Evolutionary conservation across 2,329 filamentous ascomycete species (phyloP).

Genomic region (Coleophoma cylindrospora): DNA sequence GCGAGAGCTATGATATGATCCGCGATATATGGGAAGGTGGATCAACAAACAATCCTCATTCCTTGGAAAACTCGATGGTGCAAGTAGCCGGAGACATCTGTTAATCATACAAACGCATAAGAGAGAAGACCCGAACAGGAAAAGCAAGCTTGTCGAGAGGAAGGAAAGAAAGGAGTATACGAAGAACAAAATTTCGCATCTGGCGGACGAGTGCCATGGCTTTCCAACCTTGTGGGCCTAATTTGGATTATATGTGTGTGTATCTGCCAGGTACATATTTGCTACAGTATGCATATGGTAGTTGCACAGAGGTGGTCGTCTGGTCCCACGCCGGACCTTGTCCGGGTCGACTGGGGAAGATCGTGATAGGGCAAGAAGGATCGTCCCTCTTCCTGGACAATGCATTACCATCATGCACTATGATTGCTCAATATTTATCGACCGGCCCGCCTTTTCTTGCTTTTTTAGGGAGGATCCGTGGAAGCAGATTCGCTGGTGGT

Average conservation of each 20-base stretch:
- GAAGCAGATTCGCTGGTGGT: background rate
- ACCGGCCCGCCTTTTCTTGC: slow-evolving; percentile 2
- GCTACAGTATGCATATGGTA: too few species aligned
- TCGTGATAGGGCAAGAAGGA: slow-evolving; percentile 7
- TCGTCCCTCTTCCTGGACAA: background rate
- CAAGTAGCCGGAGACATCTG: background rate
- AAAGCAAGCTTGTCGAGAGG: too few species aligned
- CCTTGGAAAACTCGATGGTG: background rate
- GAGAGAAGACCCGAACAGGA: too few species aligned
- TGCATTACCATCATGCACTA: slow-evolving; percentile 18
- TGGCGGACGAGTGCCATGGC: background rate
- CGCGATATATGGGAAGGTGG: background rate
- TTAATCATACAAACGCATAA: too few species aligned
- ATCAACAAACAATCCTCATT: background rate
- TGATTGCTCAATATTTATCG: slow-evolving; percentile 6
- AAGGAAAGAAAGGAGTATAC: background rate
- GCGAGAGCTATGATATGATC: background rate
- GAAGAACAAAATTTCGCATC: background rate
- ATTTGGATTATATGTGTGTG: background rate
- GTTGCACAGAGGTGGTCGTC: too few species aligned
- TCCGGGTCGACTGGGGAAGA: background rate
- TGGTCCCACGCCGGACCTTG: background rate
- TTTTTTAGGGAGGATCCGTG: background rate
- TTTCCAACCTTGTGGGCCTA: background rate
- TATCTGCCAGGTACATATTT: background rate